Evolutionary conservation across 768 basidiomycete species (phyloP).

Genomic region (Boletellus ananiceps): DNA sequence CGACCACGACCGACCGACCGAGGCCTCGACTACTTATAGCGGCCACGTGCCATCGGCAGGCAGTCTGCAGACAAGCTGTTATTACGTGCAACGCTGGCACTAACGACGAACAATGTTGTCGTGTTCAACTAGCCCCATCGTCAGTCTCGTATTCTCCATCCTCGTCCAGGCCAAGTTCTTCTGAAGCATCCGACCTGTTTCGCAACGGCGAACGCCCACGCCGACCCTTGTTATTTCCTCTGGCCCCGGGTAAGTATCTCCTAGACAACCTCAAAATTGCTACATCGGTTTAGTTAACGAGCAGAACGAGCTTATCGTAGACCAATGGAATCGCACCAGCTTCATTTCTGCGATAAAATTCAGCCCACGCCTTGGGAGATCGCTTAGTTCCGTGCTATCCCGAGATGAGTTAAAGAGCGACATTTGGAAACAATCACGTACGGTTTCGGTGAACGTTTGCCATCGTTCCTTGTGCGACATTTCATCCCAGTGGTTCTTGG

Average conservation of each 20-base stretch:
- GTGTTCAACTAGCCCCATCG: conserved; percentile 7
- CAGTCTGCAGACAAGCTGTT: background rate
- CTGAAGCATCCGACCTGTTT: conserved; percentile 7
- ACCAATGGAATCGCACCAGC: conserved; percentile 34
- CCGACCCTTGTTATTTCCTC: conserved; percentile 12
- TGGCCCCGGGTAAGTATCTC: conserved; percentile 18
- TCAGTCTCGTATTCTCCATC: conserved; percentile 23
- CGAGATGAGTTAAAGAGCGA: conserved; percentile 3
- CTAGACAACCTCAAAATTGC: conserved; percentile 25
- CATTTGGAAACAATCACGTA: conserved; percentile 24
- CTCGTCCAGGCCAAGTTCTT: conserved; percentile 9
- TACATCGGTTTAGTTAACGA: conserved; percentile 11
- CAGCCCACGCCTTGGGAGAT: conserved; percentile 54
- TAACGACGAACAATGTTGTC: conserved; percentile 1
- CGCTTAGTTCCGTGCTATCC: conserved; percentile 46
- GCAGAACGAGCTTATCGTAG: background rate
- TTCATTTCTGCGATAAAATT: conserved; percentile 54
- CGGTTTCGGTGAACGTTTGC: conserved; percentile 49
- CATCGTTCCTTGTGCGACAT: conserved; percentile 46
- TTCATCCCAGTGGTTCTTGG: conserved; percentile 43
- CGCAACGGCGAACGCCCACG: conserved; percentile 24
- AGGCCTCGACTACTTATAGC: conserved; percentile 26
- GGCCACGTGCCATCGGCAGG: conserved; percentile 22
- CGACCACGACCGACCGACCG: conserved; percentile 5
- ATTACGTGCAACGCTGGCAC: conserved; percentile 10